Evolutionary conservation across 257 asterid species (phyloP), one percentile per base, ranked within the genome.

Genomic region (Lycium barbarum): DNA sequence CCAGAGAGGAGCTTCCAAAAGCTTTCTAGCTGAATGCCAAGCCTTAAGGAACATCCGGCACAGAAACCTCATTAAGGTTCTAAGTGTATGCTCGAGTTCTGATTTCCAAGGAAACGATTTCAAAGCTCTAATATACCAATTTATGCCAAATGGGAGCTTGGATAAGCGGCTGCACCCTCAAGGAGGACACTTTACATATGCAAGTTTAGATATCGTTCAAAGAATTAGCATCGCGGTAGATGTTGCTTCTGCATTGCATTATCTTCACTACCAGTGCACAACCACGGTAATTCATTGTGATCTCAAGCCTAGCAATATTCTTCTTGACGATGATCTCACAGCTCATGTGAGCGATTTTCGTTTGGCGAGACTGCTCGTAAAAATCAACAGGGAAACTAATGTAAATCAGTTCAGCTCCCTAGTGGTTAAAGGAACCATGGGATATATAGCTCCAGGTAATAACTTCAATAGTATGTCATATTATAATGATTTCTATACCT

Each of bases 281-380:
- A 83, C 86, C 0, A 86, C 87, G 4, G 66, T 90, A n/a, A 85
- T 87, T 83, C 94, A 89, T 68, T 88, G 91, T 76, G 91, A 89
- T 87, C 86, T 90, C 47, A 91, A 91, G 85, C 93, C 93, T 14
- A 87, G 86, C 51, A 92, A 92, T 57, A 85, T 92, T 13, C 94
- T 91, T 81, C 89, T 91, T 80, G 95, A 88, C 67, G 35, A 51
- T 1, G 88, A 89, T 83, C 53, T 86, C 83, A 85, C 80, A 26
- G 90, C 93, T 15, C 89, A 78, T 74, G 89, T 91, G 15, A 91
- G 92, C 35, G 94, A 90, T 81, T 91, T 91, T 63, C 92, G 92
- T 9, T 79, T 91, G 81, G 91, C 94, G 71, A 47, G 84, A 73
- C 82, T 91, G 5, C 83, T 88, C 38, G 54, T 88, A 38, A 71